Evolutionary conservation across 2,329 filamentous ascomycete species (phyloP), one percentile per base, ranked within the genome.

Genomic region (Pestalotiopsis sp.): DNA sequence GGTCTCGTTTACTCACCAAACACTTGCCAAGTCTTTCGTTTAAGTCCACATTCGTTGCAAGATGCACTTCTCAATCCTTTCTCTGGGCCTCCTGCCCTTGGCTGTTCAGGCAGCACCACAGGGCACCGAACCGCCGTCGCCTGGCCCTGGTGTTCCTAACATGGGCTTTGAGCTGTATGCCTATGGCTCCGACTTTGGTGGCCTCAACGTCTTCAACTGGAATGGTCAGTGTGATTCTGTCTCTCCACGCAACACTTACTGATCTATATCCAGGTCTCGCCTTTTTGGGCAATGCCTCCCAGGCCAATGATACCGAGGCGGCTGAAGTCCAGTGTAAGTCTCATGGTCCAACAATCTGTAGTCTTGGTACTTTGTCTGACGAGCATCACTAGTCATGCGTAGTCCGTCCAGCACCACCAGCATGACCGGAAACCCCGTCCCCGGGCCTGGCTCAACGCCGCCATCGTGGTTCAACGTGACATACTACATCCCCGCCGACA

Each of bases 141-240:
- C 52, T 9, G 64, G 52, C 17, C 65, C 58, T 31, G 65, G 70
- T n/a, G 67, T 72, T 4, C 71, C 74, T 3, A 63, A 23, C 9
- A 67, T 62, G 5, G 68, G 62, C 2, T 77, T 77, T 66, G 67
- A 71, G n/a, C 67, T 77, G 9, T 77, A 75, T 52, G 76, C 74
- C 63, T 77, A 76, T 62, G 75, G 76, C 23, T 17, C 64, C 4
- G 71, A 71, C 14, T 75, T 77, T 60, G 68, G 73, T 6, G 75
- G 76, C 6, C 69, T 73, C 2, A 67, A 72, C 7, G 25, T 77
- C 23, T 73, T 76, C 67, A 74, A 71, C 39, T 69, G 69, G 14
- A 70, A 73, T 20, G 71, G 75, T 77, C 67, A 66, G 72, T 20
- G 65, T 23, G 39, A 13, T 20, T 62, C 12, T 31, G 4, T 9